Percentiles rank a stretch among this genome's conserved stretches.
phyloP scores from a whole-genome alignment of 306 rosid species.

The Quillaja saponaria region DNA sequence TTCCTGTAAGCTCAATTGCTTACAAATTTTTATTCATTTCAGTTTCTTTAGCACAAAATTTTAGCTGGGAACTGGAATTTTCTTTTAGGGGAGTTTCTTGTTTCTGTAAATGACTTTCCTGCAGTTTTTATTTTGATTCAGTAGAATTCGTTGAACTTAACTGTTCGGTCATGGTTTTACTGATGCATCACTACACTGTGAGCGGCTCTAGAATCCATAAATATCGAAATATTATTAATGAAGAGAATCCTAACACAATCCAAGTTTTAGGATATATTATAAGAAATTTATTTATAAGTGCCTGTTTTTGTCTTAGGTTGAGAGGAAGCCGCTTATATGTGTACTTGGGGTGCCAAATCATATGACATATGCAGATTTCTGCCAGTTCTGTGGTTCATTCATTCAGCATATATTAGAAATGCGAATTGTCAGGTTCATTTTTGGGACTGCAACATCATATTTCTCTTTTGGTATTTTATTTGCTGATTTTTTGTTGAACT shows the following conservation, averaged over 20 bases:
- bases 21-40: not conserved
- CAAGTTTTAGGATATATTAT: too few relatives aligned
- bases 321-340: conserved; percentile 72
- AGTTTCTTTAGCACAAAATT: not conserved
- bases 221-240: too few relatives aligned
- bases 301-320: conserved; percentile 58
- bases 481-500: not conserved
- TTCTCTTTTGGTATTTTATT: not conserved
- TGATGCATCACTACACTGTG: too few relatives aligned
- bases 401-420: conserved; percentile 78
- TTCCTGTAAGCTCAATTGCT: conserved; percentile 50
- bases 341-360: conserved; percentile 93
- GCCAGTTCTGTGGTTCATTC: conserved; percentile 86
- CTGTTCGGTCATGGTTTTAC: not conserved
- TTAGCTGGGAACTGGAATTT: not conserved
- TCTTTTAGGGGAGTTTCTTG: not conserved
- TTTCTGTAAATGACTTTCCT: too few relatives aligned
- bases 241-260: too few relatives aligned
- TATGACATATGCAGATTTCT: conserved; percentile 96
- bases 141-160: not conserved
- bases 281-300: too few relatives aligned
- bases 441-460: not conserved
- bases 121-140: too few relatives aligned
- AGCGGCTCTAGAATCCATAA: too few relatives aligned
- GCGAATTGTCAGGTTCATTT: conserved; percentile 79